Percentiles rank a stretch among this genome's conserved stretches.
These are phyloP conservation scores for Gracilaria gracilis DNA, from an alignment of 23 red algal species.

Conservation along the genomic window DNA sequence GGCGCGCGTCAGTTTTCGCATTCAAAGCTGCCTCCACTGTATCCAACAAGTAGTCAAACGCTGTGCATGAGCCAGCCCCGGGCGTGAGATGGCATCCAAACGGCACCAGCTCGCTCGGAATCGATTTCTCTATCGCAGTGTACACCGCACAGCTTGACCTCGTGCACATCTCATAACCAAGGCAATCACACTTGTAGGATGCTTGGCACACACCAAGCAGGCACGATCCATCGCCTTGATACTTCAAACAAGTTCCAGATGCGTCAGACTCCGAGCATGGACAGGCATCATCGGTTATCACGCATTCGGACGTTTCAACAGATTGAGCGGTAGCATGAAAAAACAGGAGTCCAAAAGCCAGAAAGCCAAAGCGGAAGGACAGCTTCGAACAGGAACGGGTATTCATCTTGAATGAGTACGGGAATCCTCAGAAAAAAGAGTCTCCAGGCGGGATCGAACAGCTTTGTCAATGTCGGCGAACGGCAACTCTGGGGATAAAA, in stretches of 20 bases:
- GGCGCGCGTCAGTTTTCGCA: background rate
- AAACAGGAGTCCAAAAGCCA: no score
- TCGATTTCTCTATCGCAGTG: slow-evolving; percentile 6
- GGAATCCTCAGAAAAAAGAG: no score
- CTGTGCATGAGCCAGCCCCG: slow-evolving; percentile 24
- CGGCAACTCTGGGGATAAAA: no score
- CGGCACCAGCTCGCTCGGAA: slow-evolving; percentile 14
- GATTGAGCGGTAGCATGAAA: background rate
- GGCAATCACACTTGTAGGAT: slow-evolving; percentile 36
- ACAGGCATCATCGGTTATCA: slow-evolving; percentile 39
- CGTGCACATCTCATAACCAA: slow-evolving; percentile 42
- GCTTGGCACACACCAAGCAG: slow-evolving; percentile 30
- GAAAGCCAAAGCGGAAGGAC: no score
- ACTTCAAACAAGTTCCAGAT: slow-evolving; percentile 35
- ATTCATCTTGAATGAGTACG: no score
- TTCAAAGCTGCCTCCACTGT: slow-evolving; percentile 9
- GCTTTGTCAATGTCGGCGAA: no score
- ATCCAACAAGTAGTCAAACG: slow-evolving; percentile 24
- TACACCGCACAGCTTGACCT: slow-evolving; percentile 24
- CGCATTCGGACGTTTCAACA: background rate
- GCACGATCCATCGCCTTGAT: slow-evolving; percentile 24
- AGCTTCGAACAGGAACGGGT: no score
- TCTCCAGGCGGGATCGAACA: no score
- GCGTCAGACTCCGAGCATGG: slow-evolving; percentile 6
- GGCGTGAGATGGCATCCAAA: slow-evolving; percentile 41